Base-by-base conservation (phyloP, 2,329 filamentous ascomycete genomes). In the Beauveria sp. region DNA sequence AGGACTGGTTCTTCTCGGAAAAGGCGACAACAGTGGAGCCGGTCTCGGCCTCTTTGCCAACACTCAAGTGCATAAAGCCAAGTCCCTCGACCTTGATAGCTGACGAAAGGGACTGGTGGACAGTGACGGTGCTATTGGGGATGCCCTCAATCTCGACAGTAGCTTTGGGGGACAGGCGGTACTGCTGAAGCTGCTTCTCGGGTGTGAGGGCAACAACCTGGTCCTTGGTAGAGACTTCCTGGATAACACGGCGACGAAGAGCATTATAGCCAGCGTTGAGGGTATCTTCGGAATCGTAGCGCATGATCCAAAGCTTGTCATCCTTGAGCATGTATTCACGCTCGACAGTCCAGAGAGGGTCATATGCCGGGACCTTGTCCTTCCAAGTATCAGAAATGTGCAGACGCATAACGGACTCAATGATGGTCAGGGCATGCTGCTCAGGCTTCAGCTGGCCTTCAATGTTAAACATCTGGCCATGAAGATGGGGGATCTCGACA, bases 221-320 rank as follows among this genome's bases (percentile, higher is more conserved):
- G 34, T 60, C 24, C 52, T 55, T 63, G 12, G 42, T 55, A 24
- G 61, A 60, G 51, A 60, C 56, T 9, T 60, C 56, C 16, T 43
- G 30, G 10, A 63, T 57, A 60, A 63, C 56, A 26, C 47, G 56
- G 43, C 61, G 61, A n/a, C 61, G 61, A 18, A 55, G 50, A 20
- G 56, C 45, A 40, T 64, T 64, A 58, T 64, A 64, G 26, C 61
- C 54, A 14, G 55, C 54, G 40, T 64, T 63, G 42, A 63, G 58
- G 14, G 18, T 56, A 8, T 61, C 20, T 24, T 57, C 42, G 6
- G 61, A 42, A 18, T 57, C 54, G 26, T 61, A 60, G 53, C 63
- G 63, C 40, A 62, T 60, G 34, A 62, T 45, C 50, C 49, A 58
- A 26, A 63, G 52, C 20, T 55, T 60, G 46, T 51, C 60, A 26